These are phyloP conservation scores for Chaetomidium leptoderma DNA, from an alignment of 495 filamentous ascomycete genomes.

Conservation along the genomic window DNA sequence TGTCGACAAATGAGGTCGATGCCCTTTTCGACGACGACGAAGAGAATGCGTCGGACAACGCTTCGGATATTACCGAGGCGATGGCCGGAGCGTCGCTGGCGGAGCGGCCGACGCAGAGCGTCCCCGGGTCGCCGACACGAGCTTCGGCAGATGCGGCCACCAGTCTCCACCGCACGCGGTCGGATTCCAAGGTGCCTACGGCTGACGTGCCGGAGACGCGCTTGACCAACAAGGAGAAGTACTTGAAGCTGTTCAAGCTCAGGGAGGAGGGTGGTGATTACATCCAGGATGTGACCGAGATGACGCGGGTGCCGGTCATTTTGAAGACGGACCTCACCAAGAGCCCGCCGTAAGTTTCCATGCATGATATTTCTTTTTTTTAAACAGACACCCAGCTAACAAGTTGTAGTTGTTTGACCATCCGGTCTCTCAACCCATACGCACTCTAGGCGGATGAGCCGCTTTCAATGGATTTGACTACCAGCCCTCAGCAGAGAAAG, in stretches of 20 bases:
- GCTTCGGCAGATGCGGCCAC: conserved; percentile 63
- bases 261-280: conserved; percentile 91
- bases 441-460: conserved; percentile 57
- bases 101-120: conserved; percentile 89
- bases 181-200: conserved; percentile 83
- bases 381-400: conserved; percentile 34
- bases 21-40: conserved; percentile 89
- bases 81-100: conserved; percentile 82
- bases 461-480: background rate
- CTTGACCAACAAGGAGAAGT: conserved; percentile 91
- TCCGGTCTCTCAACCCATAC: conserved; percentile 94
- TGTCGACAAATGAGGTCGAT: conserved; percentile 84
- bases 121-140: conserved; percentile 85
- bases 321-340: conserved; percentile 97
- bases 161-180: conserved; percentile 79
- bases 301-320: conserved; percentile 93
- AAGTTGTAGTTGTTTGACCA: conserved; percentile 77
- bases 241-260: conserved; percentile 81
- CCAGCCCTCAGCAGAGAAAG: too few relatives aligned
- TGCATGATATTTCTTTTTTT: background rate
- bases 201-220: conserved; percentile 68
- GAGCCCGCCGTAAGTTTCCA: conserved; percentile 86
- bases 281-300: conserved; percentile 96
- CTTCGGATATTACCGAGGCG: conserved; percentile 77
- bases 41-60: conserved; percentile 51